phyloP scores from a whole-genome alignment of 2,329 filamentous ascomycete species.

The Fusarium pseudograminearum region DNA sequence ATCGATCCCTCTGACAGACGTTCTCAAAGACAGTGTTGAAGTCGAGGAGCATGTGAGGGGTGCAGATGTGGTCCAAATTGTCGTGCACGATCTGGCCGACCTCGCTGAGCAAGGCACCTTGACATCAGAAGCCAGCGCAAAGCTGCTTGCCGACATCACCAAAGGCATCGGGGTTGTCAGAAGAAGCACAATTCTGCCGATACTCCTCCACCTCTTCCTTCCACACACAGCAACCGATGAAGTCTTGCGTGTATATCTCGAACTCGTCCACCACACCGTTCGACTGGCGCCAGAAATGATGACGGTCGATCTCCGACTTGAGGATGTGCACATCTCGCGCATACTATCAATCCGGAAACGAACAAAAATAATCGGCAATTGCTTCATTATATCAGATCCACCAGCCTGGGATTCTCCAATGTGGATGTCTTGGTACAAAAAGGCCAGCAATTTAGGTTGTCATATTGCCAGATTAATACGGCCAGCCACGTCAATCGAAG shows the following conservation, averaged over 20 bases:
- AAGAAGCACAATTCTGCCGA: conserved; percentile 70
- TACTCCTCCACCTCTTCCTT: conserved; percentile 65
- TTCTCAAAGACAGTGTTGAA: conserved; percentile 66
- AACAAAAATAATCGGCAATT: conserved; percentile 72
- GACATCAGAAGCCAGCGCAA: conserved; percentile 38
- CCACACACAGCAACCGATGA: conserved; percentile 44
- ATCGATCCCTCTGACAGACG: conserved; percentile 68
- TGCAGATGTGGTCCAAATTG: conserved; percentile 74
- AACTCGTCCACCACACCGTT: conserved; percentile 69
- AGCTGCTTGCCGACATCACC: conserved; percentile 65
- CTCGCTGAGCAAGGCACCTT: conserved; percentile 31
- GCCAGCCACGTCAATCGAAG: conserved; percentile 66
- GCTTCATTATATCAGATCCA: conserved; percentile 56
- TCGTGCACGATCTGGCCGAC: conserved; percentile 53
- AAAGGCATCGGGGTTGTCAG: conserved; percentile 70
- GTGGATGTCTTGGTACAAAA: conserved; percentile 69
- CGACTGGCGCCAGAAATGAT: conserved; percentile 73
- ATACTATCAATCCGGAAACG: conserved; percentile 64
- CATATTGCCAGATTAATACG: conserved; percentile 72
- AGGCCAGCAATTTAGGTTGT: conserved; percentile 68
- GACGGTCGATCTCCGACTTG: conserved; percentile 70
- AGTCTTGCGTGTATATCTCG: conserved; percentile 59
- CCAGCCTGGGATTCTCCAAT: conserved; percentile 67
- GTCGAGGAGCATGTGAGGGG: conserved; percentile 75
- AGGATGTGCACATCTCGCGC: conserved; percentile 62